Percentiles rank a stretch among this genome's conserved stretches.
Evolutionary conservation across 768 basidiomycete species (phyloP).

Genomic region (Gloeopeniophorella convolvens): DNA sequence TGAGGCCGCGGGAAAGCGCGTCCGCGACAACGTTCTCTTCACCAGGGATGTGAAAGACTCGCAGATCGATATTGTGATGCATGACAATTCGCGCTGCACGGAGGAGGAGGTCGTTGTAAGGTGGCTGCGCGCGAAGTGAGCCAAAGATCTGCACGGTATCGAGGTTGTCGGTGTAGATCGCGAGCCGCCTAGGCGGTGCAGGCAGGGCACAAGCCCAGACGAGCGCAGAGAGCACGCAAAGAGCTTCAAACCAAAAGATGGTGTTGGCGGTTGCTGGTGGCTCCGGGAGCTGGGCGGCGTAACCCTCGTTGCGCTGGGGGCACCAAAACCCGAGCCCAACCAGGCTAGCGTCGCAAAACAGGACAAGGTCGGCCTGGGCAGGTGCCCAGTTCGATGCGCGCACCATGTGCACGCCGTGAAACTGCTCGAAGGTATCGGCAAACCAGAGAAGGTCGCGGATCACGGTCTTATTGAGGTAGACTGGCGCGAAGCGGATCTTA

Average conservation of each 20-base stretch:
- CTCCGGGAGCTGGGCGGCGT: not conserved
- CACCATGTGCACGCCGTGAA: too few relatives aligned
- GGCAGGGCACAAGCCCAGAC: not conserved
- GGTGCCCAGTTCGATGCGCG: constrained; percentile 19
- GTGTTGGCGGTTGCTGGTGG: not conserved
- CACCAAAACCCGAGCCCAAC: constrained; percentile 23
- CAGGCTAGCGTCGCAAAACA: constrained; percentile 24
- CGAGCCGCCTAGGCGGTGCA: too few relatives aligned
- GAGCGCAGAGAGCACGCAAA: constrained; percentile 10
- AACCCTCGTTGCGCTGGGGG: constrained; percentile 5
- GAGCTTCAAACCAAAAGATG: constrained; percentile 13
- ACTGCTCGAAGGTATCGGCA: too few relatives aligned
- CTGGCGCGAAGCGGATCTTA: too few relatives aligned
- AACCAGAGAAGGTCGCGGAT: too few relatives aligned
- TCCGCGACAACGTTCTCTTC: constrained; percentile 23
- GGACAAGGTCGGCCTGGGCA: constrained; percentile 3
- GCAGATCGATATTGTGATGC: constrained; percentile 9
- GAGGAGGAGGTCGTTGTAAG: constrained; percentile 21
- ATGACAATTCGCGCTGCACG: constrained; percentile 17
- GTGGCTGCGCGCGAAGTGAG: too few relatives aligned
- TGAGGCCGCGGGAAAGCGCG: constrained; percentile 16
- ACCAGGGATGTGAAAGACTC: constrained; percentile 25
- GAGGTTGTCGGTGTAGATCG: constrained; percentile 24
- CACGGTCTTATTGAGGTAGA: too few relatives aligned
- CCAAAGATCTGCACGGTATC: constrained; percentile 26